Base-by-base conservation (phyloP, 345 rosid species). In the Hevea brasiliensis region DNA sequence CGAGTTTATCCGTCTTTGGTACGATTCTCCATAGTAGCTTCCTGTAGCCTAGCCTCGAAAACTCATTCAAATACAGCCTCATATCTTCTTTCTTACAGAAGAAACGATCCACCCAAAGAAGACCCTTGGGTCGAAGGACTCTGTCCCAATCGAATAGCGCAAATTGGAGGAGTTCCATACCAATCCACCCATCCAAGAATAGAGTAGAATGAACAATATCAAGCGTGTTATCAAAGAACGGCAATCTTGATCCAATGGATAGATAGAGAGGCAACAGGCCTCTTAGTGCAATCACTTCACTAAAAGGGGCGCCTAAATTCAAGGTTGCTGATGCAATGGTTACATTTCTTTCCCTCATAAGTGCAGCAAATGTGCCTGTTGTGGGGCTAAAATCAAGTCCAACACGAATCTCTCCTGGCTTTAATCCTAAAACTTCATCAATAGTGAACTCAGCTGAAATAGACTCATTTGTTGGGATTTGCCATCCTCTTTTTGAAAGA, bases 51-150 rank as follows among this genome's bases (percentile, higher is more conserved):
- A 87, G 78, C 76, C 83, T 80, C 27, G 73, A 55, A 45, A 89
- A 84, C 77, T 85, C 89, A 41, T 74, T 77, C 61, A 80, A 69
- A 41, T 83, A 89, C 74, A 75, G 64, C 71, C 72, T 65, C 82
- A 83, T 71, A 1, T 80, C 84, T 42, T 79, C 81, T 71, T 79
- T 84, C 76, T 68, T 73, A 61, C 90, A 81, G 78, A 87, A 84
- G 82, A 85, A 87, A 17, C 87, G 81, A 75, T 87, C 90, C 1
- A 87, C 72, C 90, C 89, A 83, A 6, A 87, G 86, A 48, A 87
- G 57, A 55, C 89, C 88, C 21, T 65, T 68, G 0, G 85, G 88
- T 61, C 88, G 78, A 67, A 83, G 79, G 27, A 85, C 84, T 15
- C 84, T 77, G 47, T 85, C 86, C 90, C 89, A 84, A 65, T 85